Evolutionary conservation across 2,329 filamentous ascomycete species (phyloP), one percentile per base, ranked within the genome.

Genomic region (Sporothrix globosa): DNA sequence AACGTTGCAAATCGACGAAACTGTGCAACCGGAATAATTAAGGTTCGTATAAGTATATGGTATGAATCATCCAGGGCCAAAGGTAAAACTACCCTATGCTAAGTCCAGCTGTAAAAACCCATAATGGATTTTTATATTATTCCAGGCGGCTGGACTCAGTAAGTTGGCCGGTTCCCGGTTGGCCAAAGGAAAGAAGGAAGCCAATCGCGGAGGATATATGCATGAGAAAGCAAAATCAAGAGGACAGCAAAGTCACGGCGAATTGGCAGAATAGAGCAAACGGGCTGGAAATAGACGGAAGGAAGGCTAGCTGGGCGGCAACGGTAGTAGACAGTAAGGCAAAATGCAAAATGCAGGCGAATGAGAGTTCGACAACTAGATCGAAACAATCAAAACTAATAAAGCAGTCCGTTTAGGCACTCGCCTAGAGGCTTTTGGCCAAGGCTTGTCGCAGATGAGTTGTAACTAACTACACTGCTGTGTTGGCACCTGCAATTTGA

Each of bases 101-200:
- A 19, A 46, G 7, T 14, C 54, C 21, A 53, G 69, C n/a, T 46
- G 41, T 48, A 5, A 6, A 17, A 46, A 21, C 13, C 14, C 14
- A n/a, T 53, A 34, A 61, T 41, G n/a, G n/a, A n/a, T 19, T 41
- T 70, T 21, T 53, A 46, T 9, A 68, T 72, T 71, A 68, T 71
- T 69, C 71, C 69, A 68, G 71, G 69, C 69, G 69, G 69, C 39
- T 72, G 71, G 71, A 71, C 69, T 69, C 61, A 67, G 50, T 21
- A 72, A 70, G 68, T 63, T 67, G 46, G 52, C 65, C 61, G 61
- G 56, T 71, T 69, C 71, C 69, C 54, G 71, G 71, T 72, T 71
- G 67, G 58, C 19, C 46, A 46, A 70, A 21, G 41, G 27, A 10
- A 34, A 58, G 41, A 60, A 44, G 19, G 30, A 34, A 46, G 66